A percentile compares a stretch with the other conserved stretches of the same genome.
Conservation (phyloP, 129 eudicot species). For the Apium graveolens region DNA sequence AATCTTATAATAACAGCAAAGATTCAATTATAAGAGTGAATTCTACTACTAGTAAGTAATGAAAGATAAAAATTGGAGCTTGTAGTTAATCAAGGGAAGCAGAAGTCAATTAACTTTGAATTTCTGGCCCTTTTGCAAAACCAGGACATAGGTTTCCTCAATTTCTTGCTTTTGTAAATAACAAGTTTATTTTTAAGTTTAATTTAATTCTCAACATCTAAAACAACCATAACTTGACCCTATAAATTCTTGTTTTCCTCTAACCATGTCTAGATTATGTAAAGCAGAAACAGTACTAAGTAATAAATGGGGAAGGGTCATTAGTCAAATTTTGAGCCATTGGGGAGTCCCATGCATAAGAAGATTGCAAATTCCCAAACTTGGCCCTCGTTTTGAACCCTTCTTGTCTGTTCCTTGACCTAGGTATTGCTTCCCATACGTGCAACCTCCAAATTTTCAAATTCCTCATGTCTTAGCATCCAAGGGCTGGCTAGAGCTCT, state of each 20-base stretch:
- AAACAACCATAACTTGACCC: not conserved
- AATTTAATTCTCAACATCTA: not conserved
- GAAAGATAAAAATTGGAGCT: not conserved
- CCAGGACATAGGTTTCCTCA: slow-evolving; percentile 47
- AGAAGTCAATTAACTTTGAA: slow-evolving; percentile 28
- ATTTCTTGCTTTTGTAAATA: slow-evolving; percentile 33
- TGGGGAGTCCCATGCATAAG: slow-evolving; percentile 26
- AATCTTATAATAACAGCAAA: not conserved
- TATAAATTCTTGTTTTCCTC: slow-evolving; percentile 9
- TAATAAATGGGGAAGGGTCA: slow-evolving; percentile 17
- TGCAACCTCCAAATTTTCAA: slow-evolving; percentile 35
- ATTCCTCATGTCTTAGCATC: slow-evolving; percentile 27
- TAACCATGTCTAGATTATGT: slow-evolving; percentile 27
- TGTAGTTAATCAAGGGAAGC: slow-evolving; percentile 2
- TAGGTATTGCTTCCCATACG: slow-evolving; percentile 85
- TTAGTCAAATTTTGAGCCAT: slow-evolving; percentile 41
- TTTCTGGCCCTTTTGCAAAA: slow-evolving; percentile 37
- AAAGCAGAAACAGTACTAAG: slow-evolving; percentile 20
- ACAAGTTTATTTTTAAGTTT: not conserved
- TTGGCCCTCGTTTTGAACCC: slow-evolving; percentile 59
- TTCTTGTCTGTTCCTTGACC: slow-evolving; percentile 78
- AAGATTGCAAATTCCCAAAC: slow-evolving; percentile 30
- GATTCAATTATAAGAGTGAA: not conserved
- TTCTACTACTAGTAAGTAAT: not conserved
- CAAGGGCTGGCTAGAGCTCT: slow-evolving; percentile 1